Conservation (phyloP, 495 filamentous ascomycete genomes). For the Penicillium turbatum region DNA sequence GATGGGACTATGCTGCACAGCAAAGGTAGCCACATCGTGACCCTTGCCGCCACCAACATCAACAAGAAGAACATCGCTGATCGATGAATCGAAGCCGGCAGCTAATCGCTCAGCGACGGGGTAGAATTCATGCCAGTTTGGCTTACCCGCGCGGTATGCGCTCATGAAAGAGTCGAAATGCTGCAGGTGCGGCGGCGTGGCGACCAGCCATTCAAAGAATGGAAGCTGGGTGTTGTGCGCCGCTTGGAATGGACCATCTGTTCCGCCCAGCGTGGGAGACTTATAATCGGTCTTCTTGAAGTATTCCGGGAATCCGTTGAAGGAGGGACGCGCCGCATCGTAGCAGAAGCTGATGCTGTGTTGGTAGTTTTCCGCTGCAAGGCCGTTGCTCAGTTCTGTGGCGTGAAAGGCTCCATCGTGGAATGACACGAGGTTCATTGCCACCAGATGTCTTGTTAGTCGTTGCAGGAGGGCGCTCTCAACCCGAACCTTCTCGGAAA, state of each 20-base stretch:
- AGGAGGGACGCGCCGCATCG: slow-evolving; percentile 21
- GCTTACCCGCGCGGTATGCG: slow-evolving; percentile 40
- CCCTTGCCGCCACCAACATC: slow-evolving; percentile 52
- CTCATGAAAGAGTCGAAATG: slow-evolving; percentile 35
- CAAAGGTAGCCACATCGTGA: slow-evolving; percentile 44
- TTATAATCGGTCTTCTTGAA: slow-evolving; percentile 27
- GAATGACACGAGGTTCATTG: slow-evolving; percentile 23
- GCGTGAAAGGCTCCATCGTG: slow-evolving; percentile 16
- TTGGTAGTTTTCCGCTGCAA: slow-evolving; percentile 25
- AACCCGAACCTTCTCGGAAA: slow-evolving; percentile 27
- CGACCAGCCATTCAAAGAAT: slow-evolving; percentile 28
- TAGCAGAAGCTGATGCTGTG: slow-evolving; percentile 27
- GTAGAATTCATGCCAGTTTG: slow-evolving; percentile 50
- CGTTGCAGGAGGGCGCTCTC: slow-evolving; percentile 25
- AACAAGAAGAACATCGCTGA: slow-evolving; percentile 43
- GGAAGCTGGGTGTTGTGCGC: slow-evolving; percentile 24
- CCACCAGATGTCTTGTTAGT: slow-evolving; percentile 23
- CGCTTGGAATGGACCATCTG: slow-evolving; percentile 29
- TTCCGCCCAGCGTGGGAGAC: slow-evolving; percentile 19
- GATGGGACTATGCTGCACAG: slow-evolving; percentile 19
- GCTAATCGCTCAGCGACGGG: slow-evolving; percentile 37
- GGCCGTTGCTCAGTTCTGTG: slow-evolving; percentile 20
- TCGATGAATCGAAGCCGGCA: slow-evolving; percentile 10
- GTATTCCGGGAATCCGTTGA: slow-evolving; percentile 28
- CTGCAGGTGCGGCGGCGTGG: slow-evolving; percentile 15